These are phyloP conservation scores for Chrysosphaeria jannelii DNA, from an alignment of 2,329 filamentous ascomycete genomes.

Conservation along the genomic window DNA sequence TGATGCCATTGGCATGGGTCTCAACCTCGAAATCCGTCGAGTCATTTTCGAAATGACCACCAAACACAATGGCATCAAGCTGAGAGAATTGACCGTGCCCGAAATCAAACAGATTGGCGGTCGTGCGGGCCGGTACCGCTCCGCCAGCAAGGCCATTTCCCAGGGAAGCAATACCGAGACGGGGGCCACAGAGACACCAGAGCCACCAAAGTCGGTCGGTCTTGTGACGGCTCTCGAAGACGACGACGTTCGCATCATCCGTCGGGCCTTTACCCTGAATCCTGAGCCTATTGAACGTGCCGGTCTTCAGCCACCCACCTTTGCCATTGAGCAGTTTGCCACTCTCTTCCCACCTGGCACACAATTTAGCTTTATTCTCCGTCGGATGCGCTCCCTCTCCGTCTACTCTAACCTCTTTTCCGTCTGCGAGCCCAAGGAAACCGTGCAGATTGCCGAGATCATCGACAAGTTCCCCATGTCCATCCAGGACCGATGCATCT, in stretches of 20 bases:
- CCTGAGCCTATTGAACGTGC: constrained; percentile 37
- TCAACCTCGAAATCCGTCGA: constrained; percentile 78
- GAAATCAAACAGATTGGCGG: constrained; percentile 90
- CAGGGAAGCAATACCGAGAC: not conserved
- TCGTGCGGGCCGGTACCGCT: constrained; percentile 61
- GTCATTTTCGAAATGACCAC: constrained; percentile 55
- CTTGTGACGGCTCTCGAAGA: constrained; percentile 51
- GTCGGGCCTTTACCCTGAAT: constrained; percentile 28
- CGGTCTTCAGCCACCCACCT: constrained; percentile 41
- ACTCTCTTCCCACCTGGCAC: constrained; percentile 55
- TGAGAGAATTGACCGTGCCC: constrained; percentile 30
- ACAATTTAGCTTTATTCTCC: constrained; percentile 57
- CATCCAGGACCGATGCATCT: constrained; percentile 42
- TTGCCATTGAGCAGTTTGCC: constrained; percentile 44
- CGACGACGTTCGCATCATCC: constrained; percentile 33
- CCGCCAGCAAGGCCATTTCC: constrained; percentile 25
- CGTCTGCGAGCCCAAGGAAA: constrained; percentile 32
- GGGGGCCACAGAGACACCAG: not conserved
- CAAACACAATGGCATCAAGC: constrained; percentile 35
- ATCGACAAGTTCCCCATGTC: constrained; percentile 44
- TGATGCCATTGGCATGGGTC: constrained; percentile 74
- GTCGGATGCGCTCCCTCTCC: constrained; percentile 41
- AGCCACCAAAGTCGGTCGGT: constrained; percentile 16
- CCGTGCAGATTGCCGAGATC: constrained; percentile 35
- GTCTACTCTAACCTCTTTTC: constrained; percentile 34